phyloP scores from a whole-genome alignment of 164 flowering plant genomes.

The Protea cynaroides region DNA sequence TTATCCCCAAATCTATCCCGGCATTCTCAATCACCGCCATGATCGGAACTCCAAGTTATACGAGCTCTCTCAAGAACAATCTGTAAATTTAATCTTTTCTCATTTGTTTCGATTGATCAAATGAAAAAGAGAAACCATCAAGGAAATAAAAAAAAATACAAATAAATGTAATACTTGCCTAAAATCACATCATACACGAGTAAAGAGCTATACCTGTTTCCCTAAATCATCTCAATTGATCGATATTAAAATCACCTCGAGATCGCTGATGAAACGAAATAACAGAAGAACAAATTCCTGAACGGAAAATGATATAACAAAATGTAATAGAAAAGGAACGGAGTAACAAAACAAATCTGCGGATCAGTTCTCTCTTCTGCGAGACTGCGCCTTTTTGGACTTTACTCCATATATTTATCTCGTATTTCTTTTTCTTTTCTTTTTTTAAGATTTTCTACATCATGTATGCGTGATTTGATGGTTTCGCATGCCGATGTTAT shows the following conservation, averaged over 20 bases:
- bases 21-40: constrained; percentile 66
- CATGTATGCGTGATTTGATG: no score
- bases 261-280: neutral
- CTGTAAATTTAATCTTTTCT: neutral
- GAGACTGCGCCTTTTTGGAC: neutral
- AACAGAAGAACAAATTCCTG: neutral
- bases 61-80: neutral
- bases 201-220: neutral
- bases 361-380: constrained; percentile 6
- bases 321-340: neutral
- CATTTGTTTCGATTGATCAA: neutral
- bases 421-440: no score
- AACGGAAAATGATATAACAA: neutral
- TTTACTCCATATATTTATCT: neutral
- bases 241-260: constrained; percentile 2
- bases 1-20: constrained; percentile 31
- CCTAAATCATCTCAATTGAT: constrained; percentile 8
- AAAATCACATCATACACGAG: neutral
- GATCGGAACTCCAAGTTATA: constrained; percentile 1
- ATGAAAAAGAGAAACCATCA: neutral
- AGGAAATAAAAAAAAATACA: neutral
- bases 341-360: neutral
- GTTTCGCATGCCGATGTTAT: no score
- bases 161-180: neutral
- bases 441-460: no score